phyloP scores from a whole-genome alignment of 2,329 filamentous ascomycete genomes.

The Lasiodiplodia gonubiensis region DNA sequence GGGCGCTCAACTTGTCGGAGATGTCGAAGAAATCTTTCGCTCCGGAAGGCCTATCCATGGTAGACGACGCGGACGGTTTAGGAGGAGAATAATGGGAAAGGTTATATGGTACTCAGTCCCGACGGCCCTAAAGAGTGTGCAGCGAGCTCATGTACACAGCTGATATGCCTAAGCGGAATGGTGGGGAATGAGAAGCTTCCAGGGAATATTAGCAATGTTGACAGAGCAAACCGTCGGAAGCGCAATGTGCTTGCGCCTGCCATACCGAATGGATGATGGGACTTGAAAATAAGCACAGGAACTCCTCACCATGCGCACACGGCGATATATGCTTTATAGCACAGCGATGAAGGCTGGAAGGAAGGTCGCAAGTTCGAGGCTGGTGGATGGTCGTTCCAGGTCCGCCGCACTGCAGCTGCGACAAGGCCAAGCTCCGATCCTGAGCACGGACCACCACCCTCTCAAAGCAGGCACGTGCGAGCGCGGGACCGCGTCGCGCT shows the following conservation, averaged over 20 bases:
- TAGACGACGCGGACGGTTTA: background rate
- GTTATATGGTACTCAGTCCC: background rate
- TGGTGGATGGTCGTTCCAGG: background rate
- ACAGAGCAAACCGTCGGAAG: background rate
- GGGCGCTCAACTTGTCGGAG: conserved; percentile 78
- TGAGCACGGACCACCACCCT: background rate
- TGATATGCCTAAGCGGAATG: background rate
- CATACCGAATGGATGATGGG: background rate
- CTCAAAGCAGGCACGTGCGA: background rate
- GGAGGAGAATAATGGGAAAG: background rate
- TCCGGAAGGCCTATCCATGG: conserved; percentile 21
- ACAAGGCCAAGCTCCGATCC: conserved; percentile 1
- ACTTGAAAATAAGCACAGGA: background rate
- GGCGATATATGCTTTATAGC: background rate
- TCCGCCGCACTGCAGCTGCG: conserved; percentile 5
- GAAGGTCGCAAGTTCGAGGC: background rate
- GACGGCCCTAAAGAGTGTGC: background rate
- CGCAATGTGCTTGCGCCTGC: background rate
- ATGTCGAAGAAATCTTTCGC: conserved; percentile 69
- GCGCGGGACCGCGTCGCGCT: background rate
- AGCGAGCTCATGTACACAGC: background rate
- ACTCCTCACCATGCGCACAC: background rate
- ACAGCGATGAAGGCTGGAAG: background rate
- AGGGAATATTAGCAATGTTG: background rate
- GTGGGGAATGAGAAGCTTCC: background rate